Conservation (phyloP, 2,329 filamentous ascomycete genomes). For the Sarocladium kiliense region DNA sequence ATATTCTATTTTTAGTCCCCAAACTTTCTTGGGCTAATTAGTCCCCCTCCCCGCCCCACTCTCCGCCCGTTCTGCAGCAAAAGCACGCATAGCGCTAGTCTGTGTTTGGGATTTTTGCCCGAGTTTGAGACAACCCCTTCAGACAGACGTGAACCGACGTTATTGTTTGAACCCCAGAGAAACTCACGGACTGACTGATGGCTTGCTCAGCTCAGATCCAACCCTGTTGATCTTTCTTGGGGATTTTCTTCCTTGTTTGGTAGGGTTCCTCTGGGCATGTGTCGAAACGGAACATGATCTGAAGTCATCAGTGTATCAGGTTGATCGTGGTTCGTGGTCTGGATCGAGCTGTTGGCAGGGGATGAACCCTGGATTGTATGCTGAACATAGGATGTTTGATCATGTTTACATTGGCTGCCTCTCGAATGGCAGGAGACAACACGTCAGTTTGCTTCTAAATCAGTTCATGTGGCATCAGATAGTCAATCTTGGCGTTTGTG, state of each 20-base stretch:
- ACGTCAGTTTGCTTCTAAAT: not conserved
- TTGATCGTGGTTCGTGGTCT: not conserved
- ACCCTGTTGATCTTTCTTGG: not conserved
- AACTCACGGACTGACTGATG: not conserved
- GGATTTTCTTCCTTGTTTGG: not conserved
- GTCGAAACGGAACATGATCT: conserved; percentile 1
- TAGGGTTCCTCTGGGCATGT: not conserved
- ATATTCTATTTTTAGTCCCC: conserved; percentile 7
- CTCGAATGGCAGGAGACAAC: not conserved
- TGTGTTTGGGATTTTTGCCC: not conserved
- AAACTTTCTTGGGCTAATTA: conserved; percentile 7
- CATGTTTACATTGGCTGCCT: not conserved
- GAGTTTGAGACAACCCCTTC: conserved; percentile 1
- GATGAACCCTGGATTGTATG: not conserved
- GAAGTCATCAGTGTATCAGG: conserved; percentile 1
- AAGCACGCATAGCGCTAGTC: not conserved
- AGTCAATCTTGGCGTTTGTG: not conserved
- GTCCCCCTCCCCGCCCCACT: not conserved
- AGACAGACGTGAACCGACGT: not conserved
- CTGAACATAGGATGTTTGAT: no score
- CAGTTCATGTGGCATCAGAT: not conserved
- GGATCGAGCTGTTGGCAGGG: not conserved
- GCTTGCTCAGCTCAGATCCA: not conserved
- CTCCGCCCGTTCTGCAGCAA: not conserved
- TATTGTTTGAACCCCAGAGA: not conserved